A percentile compares a stretch with the other conserved stretches of the same genome.
Conservation (phyloP, 805 yeast species). For the Hemisphaericaspora nanyangensis region DNA sequence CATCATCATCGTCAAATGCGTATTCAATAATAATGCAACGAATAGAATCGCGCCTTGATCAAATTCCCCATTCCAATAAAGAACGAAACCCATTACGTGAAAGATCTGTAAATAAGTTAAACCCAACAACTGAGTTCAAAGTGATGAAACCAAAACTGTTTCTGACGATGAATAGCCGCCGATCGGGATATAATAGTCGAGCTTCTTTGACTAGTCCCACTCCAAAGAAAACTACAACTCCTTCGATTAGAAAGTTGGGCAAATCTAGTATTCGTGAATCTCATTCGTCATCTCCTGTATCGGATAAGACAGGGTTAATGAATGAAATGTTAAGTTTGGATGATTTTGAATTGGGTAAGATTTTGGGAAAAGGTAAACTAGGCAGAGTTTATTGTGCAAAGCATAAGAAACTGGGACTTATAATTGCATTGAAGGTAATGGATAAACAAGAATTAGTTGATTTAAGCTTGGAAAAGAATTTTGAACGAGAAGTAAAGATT, state of each 20-base stretch:
- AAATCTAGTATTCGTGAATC: too few relatives aligned
- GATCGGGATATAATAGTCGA: too few relatives aligned
- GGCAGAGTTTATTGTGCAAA: conserved; percentile 89
- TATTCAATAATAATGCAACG: not conserved
- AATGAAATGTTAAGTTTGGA: too few relatives aligned
- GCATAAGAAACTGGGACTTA: conserved; percentile 69
- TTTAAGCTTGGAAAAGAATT: conserved; percentile 77
- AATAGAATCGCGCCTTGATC: too few relatives aligned
- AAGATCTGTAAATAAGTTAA: not conserved
- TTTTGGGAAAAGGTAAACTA: conserved; percentile 88
- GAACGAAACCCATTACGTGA: not conserved
- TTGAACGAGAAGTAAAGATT: conserved; percentile 87
- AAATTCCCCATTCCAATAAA: too few relatives aligned
- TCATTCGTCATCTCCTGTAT: too few relatives aligned
- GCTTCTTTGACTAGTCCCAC: too few relatives aligned
- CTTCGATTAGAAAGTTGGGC: too few relatives aligned
- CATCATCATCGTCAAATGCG: not conserved
- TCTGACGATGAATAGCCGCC: too few relatives aligned
- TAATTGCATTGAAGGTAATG: conserved; percentile 92
- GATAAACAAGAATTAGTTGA: conserved; percentile 72
- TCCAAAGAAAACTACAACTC: too few relatives aligned
- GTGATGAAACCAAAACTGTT: not conserved
- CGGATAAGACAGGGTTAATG: too few relatives aligned
- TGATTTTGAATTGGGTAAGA: conserved; percentile 84
- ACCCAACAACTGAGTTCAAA: not conserved